A percentile compares a stretch with the other conserved stretches of the same genome.
Evolutionary conservation across 83 land plant genomes (phyloP).

Genomic region (Picea engelmannii): DNA sequence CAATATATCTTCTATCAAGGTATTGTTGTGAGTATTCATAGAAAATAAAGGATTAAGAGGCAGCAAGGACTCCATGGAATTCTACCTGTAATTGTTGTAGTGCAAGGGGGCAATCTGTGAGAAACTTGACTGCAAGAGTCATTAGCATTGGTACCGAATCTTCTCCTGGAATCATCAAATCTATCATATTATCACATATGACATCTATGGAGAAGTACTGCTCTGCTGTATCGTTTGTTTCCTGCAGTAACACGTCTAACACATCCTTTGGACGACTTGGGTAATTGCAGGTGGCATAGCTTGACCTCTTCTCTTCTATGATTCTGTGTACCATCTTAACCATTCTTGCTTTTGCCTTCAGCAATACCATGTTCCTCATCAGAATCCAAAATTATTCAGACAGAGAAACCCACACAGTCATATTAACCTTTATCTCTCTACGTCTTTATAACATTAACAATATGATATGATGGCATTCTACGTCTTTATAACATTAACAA

Average conservation of each 20-base stretch:
- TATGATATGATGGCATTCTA: too few relatives aligned
- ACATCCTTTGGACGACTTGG: constrained; percentile 34
- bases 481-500: too few relatives aligned
- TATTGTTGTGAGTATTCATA: too few relatives aligned
- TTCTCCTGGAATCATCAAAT: constrained; percentile 71
- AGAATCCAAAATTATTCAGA: neutral
- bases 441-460: neutral
- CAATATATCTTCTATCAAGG: too few relatives aligned
- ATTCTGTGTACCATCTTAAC: constrained; percentile 40
- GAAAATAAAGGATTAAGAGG: too few relatives aligned
- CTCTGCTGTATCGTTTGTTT: constrained; percentile 17
- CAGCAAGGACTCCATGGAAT: neutral
- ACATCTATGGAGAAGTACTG: constrained; percentile 35
- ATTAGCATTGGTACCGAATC: constrained; percentile 66
- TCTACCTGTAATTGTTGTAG: constrained; percentile 50
- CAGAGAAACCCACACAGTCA: too few relatives aligned
- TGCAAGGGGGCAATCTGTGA: constrained; percentile 56
- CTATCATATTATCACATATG: constrained; percentile 62
- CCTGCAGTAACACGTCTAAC: constrained; percentile 44
- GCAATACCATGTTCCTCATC: neutral
- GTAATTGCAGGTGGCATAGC: neutral
- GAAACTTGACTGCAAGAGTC: constrained; percentile 54
- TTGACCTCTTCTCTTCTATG: constrained; percentile 29
- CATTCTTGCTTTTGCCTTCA: constrained; percentile 65
- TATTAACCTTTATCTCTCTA: neutral